phyloP scores from a whole-genome alignment of 1,139 yeast species.

The Candida buenavistaensis region DNA sequence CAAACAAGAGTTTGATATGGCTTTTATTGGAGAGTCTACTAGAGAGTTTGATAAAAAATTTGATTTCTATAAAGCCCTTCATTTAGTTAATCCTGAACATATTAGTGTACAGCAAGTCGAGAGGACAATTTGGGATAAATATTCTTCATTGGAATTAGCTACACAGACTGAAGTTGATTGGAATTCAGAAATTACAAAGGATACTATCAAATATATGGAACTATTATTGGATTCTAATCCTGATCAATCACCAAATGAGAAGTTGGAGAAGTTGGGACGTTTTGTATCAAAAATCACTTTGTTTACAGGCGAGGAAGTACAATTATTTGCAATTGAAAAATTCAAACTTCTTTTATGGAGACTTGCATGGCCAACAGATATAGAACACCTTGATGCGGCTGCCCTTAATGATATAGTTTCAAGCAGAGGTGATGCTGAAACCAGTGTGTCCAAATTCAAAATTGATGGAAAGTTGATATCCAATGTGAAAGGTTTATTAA shows the following conservation, averaged over 20 bases:
- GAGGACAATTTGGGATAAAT: constrained; percentile 27
- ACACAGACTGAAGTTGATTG: constrained; percentile 10
- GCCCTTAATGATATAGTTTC: constrained; percentile 14
- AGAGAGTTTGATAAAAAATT: constrained; percentile 35
- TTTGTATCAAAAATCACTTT: constrained; percentile 28
- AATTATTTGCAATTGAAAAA: constrained; percentile 26
- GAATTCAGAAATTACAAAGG: constrained; percentile 22
- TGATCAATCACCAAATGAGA: constrained; percentile 16
- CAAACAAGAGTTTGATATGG: constrained; percentile 17
- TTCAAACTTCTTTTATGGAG: constrained; percentile 40
- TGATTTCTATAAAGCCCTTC: constrained; percentile 39
- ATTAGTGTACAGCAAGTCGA: constrained; percentile 28
- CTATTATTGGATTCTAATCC: constrained; percentile 29
- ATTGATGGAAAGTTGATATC: constrained; percentile 32
- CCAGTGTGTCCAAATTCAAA: not conserved
- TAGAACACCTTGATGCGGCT: constrained; percentile 10
- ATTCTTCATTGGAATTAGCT: constrained; percentile 21
- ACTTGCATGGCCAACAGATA: constrained; percentile 18
- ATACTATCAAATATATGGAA: constrained; percentile 32
- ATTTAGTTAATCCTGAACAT: constrained; percentile 32
- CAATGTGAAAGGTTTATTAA: constrained; percentile 30
- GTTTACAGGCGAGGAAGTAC: constrained; percentile 27
- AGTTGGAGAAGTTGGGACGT: constrained; percentile 24
- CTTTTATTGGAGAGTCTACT: constrained; percentile 18
- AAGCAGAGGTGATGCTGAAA: constrained; percentile 2